phyloP scores from a whole-genome alignment of 1,284 basidiomycete genomes.

The Porodaedalea pini region DNA sequence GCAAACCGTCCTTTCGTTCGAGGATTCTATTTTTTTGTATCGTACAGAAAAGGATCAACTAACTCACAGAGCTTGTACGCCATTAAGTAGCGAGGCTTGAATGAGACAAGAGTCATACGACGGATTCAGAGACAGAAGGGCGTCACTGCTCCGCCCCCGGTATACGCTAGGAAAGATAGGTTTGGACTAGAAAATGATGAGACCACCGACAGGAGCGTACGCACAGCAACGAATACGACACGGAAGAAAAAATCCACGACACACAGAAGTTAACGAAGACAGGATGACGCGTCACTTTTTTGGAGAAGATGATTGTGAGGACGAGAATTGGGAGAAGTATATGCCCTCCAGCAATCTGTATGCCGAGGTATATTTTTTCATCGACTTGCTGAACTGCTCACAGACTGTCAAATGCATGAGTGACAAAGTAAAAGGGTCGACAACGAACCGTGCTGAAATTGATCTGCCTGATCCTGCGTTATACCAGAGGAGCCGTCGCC shows the following conservation, averaged over 20 bases:
- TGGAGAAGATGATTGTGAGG: conserved; percentile 19
- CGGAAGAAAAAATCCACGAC: conserved; percentile 21
- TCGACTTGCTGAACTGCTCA: conserved; percentile 17
- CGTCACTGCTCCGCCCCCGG: conserved; percentile 13
- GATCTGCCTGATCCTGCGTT: background rate
- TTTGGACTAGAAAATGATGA: background rate
- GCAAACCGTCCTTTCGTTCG: conserved; percentile 10
- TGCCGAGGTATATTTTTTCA: conserved; percentile 16
- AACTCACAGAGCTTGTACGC: conserved; percentile 18
- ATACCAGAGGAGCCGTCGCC: background rate
- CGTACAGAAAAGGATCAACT: background rate
- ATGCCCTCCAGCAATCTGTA: conserved; percentile 22
- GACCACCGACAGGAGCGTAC: background rate
- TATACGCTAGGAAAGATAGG: conserved; percentile 15
- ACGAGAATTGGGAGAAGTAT: conserved; percentile 21
- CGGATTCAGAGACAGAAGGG: conserved; percentile 16
- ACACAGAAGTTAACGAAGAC: conserved; percentile 21
- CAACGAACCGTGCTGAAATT: conserved; percentile 12
- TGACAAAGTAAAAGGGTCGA: background rate
- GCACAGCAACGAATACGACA: conserved; percentile 20
- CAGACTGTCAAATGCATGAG: background rate
- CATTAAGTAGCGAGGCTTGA: conserved; percentile 19
- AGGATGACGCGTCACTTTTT: conserved; percentile 16
- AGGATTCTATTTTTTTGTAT: background rate
- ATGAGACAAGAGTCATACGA: conserved; percentile 13